Evolutionary conservation across 768 basidiomycete genomes (phyloP).

Genomic region (Lactifluus volemus): DNA sequence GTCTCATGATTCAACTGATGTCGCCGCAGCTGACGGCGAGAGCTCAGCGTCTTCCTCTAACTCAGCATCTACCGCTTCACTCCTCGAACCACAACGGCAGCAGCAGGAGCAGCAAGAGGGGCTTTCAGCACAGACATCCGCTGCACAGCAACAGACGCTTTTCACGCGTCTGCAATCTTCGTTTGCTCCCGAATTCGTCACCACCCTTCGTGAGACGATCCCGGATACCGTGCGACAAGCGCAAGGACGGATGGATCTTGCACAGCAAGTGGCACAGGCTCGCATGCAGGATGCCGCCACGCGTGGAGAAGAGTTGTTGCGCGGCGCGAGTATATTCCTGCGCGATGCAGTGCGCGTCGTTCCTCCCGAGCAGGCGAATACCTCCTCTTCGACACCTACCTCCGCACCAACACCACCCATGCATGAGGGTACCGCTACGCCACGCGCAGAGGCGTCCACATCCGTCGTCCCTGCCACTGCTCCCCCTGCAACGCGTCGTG

Average conservation of each 20-base stretch:
- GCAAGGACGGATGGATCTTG: slow-evolving; percentile 51
- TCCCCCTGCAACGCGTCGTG: slow-evolving; percentile 9
- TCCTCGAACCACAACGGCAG: background rate
- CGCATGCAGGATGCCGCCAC: slow-evolving; percentile 50
- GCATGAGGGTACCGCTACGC: slow-evolving; percentile 50
- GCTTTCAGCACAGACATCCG: background rate
- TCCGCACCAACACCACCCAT: slow-evolving; percentile 27
- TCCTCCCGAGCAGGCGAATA: slow-evolving; percentile 54
- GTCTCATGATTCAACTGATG: slow-evolving; percentile 17
- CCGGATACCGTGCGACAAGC: slow-evolving; percentile 46
- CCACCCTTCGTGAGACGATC: slow-evolving; percentile 56
- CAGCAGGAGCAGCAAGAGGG: background rate
- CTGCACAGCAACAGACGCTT: slow-evolving; percentile 34
- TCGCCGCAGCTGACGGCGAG: slow-evolving; percentile 20
- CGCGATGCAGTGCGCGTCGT: slow-evolving; percentile 87
- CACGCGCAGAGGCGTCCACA: slow-evolving; percentile 54
- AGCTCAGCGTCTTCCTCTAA: slow-evolving; percentile 20
- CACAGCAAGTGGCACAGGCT: slow-evolving; percentile 54
- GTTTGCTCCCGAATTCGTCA: slow-evolving; percentile 65
- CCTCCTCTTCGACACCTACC: background rate
- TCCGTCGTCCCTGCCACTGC: background rate
- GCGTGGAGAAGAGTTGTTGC: slow-evolving; percentile 48
- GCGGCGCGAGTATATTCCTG: slow-evolving; percentile 42
- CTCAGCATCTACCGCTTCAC: slow-evolving; percentile 14
- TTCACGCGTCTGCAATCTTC: slow-evolving; percentile 66